Conservation (phyloP, 805 yeast genomes). For the Yamadazyma tumulicola region DNA sequence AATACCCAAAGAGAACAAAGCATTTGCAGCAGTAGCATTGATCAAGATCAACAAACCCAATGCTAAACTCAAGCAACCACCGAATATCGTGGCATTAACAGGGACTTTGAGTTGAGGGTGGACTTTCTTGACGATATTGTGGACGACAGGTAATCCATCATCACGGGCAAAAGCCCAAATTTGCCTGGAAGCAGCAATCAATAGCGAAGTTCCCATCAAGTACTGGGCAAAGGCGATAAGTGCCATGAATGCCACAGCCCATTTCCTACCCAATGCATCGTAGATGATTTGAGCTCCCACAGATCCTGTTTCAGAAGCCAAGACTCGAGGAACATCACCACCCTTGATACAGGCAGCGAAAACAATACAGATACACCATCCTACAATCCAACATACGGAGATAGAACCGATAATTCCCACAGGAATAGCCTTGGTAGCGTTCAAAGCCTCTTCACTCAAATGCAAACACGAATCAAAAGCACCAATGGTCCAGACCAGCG, state of each 20-base stretch:
- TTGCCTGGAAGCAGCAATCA: conserved; percentile 66
- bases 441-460: conserved; percentile 66
- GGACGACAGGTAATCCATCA: conserved; percentile 65
- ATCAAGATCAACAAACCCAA: conserved; percentile 59
- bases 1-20: conserved; percentile 63
- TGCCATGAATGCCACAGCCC: conserved; percentile 65
- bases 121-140: conserved; percentile 51
- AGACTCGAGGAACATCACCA: conserved; percentile 36
- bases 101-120: conserved; percentile 59
- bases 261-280: conserved; percentile 58
- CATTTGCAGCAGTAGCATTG: conserved; percentile 58
- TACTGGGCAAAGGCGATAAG: conserved; percentile 58
- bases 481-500: conserved; percentile 74
- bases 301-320: conserved; percentile 49
- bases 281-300: conserved; percentile 64
- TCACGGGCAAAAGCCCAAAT: conserved; percentile 77
- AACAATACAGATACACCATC: conserved; percentile 53
- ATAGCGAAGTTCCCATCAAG: conserved; percentile 61
- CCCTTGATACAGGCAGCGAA: conserved; percentile 54
- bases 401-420: conserved; percentile 61
- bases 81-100: conserved; percentile 56
- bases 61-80: conserved; percentile 45
- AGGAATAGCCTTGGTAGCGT: conserved; percentile 62
- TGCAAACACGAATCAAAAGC: conserved; percentile 72
- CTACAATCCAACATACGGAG: conserved; percentile 53